These are phyloP conservation scores for Metschnikowia kunwiensis DNA, from an alignment of 805 yeast species.

Conservation along the genomic window DNA sequence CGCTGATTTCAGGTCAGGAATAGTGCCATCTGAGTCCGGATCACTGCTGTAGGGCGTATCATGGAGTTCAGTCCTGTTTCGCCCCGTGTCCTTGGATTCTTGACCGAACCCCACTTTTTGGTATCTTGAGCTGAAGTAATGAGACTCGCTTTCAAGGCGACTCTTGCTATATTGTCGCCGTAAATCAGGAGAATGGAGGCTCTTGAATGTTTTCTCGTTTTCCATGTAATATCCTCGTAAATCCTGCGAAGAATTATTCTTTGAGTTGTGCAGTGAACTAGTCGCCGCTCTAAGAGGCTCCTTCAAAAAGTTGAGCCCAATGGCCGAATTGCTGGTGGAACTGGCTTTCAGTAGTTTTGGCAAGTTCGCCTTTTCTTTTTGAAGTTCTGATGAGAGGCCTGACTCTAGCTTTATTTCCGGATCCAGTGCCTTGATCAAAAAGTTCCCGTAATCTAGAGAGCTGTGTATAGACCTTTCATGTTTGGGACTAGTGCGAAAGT, in stretches of 20 bases:
- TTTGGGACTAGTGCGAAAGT: slow-evolving; percentile 9
- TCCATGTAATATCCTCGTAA: slow-evolving; percentile 19
- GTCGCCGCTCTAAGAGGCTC: slow-evolving; percentile 17
- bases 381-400: slow-evolving; percentile 13
- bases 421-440: neutral
- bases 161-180: slow-evolving; percentile 10
- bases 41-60: slow-evolving; percentile 10
- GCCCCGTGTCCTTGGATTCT: neutral
- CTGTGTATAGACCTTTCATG: slow-evolving; percentile 9
- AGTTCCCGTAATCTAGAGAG: slow-evolving; percentile 8
- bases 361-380: slow-evolving; percentile 30
- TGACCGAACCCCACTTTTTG: slow-evolving; percentile 2
- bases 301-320: slow-evolving; percentile 39
- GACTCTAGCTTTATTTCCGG: slow-evolving; percentile 1
- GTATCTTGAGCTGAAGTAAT: slow-evolving; percentile 4
- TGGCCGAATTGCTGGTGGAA: slow-evolving; percentile 33
- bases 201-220: slow-evolving; percentile 16
- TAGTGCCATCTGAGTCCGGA: slow-evolving; percentile 9
- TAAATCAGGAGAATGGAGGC: slow-evolving; percentile 26
- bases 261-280: slow-evolving; percentile 12
- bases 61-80: slow-evolving; percentile 4
- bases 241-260: slow-evolving; percentile 16
- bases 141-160: slow-evolving; percentile 9
- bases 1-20: slow-evolving; percentile 9
- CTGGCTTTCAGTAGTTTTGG: slow-evolving; percentile 30